Conservation (phyloP, 495 filamentous ascomycete genomes). For the Usnea hakonensis region DNA sequence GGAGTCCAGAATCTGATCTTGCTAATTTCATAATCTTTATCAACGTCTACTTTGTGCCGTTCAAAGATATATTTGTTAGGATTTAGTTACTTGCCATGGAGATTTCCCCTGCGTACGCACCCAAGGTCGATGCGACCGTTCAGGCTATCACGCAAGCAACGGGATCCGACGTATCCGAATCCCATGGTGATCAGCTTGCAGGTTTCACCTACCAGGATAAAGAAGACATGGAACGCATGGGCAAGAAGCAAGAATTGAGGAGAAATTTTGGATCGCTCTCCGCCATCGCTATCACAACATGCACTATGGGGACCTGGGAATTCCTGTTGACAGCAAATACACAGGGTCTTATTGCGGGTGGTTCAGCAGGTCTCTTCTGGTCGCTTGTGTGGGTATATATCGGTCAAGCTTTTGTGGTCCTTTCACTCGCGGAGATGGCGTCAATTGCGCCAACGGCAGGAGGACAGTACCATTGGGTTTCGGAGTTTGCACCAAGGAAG, state of each 20-base stretch:
- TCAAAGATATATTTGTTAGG: no score
- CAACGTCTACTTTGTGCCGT: no score
- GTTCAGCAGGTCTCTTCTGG: conserved; percentile 32
- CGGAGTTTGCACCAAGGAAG: conserved; percentile 5
- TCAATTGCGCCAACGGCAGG: conserved; percentile 5
- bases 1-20: no score
- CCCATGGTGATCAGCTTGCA: background rate
- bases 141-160: background rate
- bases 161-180: background rate
- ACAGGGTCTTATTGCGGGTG: conserved; percentile 29
- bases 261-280: conserved; percentile 26
- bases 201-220: conserved; percentile 16
- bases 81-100: background rate
- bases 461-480: no score
- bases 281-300: conserved; percentile 1
- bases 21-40: no score
- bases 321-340: conserved; percentile 8
- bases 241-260: conserved; percentile 28
- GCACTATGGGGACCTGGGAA: background rate
- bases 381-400: conserved; percentile 29
- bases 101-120: background rate
- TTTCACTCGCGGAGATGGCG: conserved; percentile 21
- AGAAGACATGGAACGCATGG: conserved; percentile 33
- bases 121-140: background rate
- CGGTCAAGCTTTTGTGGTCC: conserved; percentile 30